Conservation (phyloP, 1,139 yeast species). For the Lodderomyces theae region DNA sequence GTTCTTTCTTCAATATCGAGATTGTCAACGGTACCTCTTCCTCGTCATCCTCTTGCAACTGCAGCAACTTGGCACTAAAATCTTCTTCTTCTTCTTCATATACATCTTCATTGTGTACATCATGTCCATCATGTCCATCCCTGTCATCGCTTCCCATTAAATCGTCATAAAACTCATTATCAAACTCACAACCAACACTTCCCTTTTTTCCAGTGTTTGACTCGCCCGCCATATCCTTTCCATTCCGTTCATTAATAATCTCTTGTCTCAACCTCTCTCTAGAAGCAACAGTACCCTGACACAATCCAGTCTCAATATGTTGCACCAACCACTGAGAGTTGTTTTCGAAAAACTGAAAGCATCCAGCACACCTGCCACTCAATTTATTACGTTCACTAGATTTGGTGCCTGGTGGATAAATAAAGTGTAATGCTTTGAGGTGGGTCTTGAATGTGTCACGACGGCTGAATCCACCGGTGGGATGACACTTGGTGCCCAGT, state of each 20-base stretch:
- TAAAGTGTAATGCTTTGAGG: slow-evolving; percentile 55
- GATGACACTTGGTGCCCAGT: slow-evolving; percentile 50
- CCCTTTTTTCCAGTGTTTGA: neutral
- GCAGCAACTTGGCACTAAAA: neutral
- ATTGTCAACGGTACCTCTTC: too few species aligned
- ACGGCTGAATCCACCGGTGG: slow-evolving; percentile 58
- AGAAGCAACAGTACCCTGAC: slow-evolving; percentile 38
- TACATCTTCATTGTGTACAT: too few species aligned
- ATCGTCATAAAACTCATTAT: neutral
- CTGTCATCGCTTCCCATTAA: neutral
- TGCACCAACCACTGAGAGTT: slow-evolving; percentile 49
- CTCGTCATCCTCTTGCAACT: too few species aligned
- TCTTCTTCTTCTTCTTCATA: slow-evolving; percentile 1
- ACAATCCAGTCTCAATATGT: slow-evolving; percentile 47
- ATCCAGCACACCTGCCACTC: slow-evolving; percentile 57
- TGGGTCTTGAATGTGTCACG: slow-evolving; percentile 60
- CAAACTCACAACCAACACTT: neutral
- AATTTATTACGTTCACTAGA: slow-evolving; percentile 41
- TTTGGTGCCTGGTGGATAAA: slow-evolving; percentile 58
- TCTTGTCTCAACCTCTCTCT: slow-evolving; percentile 7
- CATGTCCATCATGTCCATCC: neutral
- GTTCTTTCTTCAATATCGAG: neutral
- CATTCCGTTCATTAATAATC: neutral
- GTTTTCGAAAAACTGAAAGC: slow-evolving; percentile 48
- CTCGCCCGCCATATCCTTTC: neutral